Percentiles rank a stretch among this genome's conserved stretches.
These are phyloP conservation scores for Adiantum capillusveneris DNA, from an alignment of 75 land plant species.

Conservation along the genomic window DNA sequence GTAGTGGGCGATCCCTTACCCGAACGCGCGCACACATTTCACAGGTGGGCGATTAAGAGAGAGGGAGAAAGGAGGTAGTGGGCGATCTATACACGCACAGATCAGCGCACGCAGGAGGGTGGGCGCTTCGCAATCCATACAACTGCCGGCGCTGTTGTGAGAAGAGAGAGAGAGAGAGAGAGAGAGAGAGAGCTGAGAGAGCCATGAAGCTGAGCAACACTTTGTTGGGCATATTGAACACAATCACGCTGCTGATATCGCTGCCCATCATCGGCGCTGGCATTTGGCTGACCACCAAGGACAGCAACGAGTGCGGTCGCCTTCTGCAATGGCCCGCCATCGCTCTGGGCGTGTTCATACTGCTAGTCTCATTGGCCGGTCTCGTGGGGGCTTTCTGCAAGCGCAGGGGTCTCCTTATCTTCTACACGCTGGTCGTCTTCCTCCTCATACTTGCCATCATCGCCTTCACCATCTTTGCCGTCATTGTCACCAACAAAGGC, in stretches of 20 bases:
- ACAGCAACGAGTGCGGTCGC: constrained; percentile 36
- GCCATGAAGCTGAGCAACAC: constrained; percentile 46
- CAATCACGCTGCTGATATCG: constrained; percentile 41
- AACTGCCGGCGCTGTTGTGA: not conserved
- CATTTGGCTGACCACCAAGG: constrained; percentile 41
- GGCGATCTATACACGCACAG: too few relatives aligned
- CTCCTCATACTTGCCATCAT: constrained; percentile 38
- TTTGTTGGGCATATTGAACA: constrained; percentile 53
- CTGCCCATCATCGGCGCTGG: constrained; percentile 53
- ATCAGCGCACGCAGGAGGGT: too few relatives aligned
- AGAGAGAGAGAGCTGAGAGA: not conserved
- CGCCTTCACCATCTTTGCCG: constrained; percentile 38
- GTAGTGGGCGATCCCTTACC: too few relatives aligned
- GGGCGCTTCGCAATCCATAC: too few relatives aligned
- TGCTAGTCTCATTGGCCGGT: constrained; percentile 41
- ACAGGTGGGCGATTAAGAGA: too few relatives aligned
- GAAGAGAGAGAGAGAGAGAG: not conserved
- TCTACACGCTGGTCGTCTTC: constrained; percentile 46
- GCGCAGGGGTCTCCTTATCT: constrained; percentile 23
- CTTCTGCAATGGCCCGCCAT: constrained; percentile 51
- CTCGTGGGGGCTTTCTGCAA: constrained; percentile 42
- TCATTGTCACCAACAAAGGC: constrained; percentile 37
- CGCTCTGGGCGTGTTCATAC: constrained; percentile 36
- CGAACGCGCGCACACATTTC: too few relatives aligned
- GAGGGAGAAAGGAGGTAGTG: too few relatives aligned